phyloP scores from a whole-genome alignment of 139 green algal genomes.

The Bryopsis sp. region DNA sequence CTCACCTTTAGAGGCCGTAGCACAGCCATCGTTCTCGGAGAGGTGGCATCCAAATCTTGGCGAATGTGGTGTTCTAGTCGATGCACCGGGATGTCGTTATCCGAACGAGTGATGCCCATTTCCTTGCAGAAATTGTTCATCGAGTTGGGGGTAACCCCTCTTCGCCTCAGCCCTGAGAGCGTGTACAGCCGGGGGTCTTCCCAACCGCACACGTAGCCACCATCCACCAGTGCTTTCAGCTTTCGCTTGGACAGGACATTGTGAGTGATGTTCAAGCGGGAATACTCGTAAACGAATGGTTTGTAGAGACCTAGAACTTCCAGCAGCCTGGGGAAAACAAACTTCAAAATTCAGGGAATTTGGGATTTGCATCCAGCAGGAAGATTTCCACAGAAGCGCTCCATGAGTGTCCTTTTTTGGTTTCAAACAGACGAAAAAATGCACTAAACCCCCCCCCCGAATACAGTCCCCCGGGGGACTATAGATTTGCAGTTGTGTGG shows the following conservation, averaged over 20 bases:
- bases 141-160: constrained; percentile 68
- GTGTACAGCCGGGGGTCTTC: constrained; percentile 75
- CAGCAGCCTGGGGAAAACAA: constrained; percentile 45
- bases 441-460: no score
- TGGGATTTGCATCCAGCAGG: no score
- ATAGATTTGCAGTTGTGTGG: no score
- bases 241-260: constrained; percentile 96
- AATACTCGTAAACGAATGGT: constrained; percentile 96
- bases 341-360: no score
- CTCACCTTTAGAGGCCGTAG: constrained; percentile 76
- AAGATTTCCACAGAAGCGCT: no score
- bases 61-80: constrained; percentile 85
- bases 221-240: constrained; percentile 84
- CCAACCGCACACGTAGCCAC: constrained; percentile 80
- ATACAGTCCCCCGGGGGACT: no score
- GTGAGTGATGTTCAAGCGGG: constrained; percentile 92
- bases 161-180: constrained; percentile 77
- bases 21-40: constrained; percentile 72
- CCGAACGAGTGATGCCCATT: constrained; percentile 76
- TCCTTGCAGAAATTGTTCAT: constrained; percentile 94
- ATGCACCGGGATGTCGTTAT: constrained; percentile 78
- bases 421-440: no score
- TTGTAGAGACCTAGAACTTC: constrained; percentile 90
- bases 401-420: no score
- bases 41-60: constrained; percentile 57